Evolutionary conservation across 202 grass and related monocot species (phyloP), one percentile per base, ranked within the genome.

Genomic region (Alloteropsis angusta): DNA sequence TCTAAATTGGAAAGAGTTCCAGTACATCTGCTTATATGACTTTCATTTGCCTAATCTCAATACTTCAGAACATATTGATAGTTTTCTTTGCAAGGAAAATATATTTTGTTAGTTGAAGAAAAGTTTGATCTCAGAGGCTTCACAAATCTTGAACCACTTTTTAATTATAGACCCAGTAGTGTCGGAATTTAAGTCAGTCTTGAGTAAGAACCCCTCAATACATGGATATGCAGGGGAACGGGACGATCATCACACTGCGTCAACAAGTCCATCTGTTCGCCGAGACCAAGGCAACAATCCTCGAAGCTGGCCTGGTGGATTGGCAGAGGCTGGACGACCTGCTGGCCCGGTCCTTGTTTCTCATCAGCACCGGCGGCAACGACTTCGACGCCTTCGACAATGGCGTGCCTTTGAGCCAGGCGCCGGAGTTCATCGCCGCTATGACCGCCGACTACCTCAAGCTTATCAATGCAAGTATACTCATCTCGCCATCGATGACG

Each of bases 341-440:
- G 23, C 6, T 93, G 3, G 37, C 38, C 12, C 68, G 0, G n/a
- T 93, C 85, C 0, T 25, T 90, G 18, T 93, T 93, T 60, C 21
- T 88, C 19, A 9, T 80, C 49, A 83, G 91, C 73, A 30, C 35
- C 28, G 87, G 75, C 14, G 80, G 79, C 69, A 93, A 93, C 7
- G 85, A 88, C 46, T 76, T 90, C 22, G 28, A 4, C 1, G 44
- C 74, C 8, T 87, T 90, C 52, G 28, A 25, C 32, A 45, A 61
- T 35, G 71, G 44, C n/a, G 17, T 68, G 42, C 83, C 73, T 5
- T 18, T 30, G 9, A 72, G 62, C 53, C 37, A 72, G 14, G 74
- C 74, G 3, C 74, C 74, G 12, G 34, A 47, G 36, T 50, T 81
- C 72, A n/a, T 76, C 9, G 60, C 74, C 43, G 23, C 12, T 49